Base-by-base conservation (phyloP, 768 basidiomycete genomes). In the Porpolomopsis calyptriformis region DNA sequence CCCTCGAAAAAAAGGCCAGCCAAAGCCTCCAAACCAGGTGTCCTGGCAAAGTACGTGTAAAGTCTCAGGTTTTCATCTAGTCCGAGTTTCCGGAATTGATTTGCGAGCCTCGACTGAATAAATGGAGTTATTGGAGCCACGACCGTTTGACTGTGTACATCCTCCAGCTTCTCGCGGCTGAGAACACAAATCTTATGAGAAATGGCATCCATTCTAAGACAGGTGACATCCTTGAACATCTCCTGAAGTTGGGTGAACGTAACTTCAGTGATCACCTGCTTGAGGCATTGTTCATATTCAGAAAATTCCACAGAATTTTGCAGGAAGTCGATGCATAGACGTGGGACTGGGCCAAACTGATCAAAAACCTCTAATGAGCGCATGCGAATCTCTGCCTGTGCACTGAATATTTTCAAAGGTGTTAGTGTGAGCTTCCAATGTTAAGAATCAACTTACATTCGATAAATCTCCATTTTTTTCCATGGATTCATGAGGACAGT, bases 1-100 rank as follows among this genome's bases (percentile, higher is more conserved):
- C 50, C 52, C 48, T 55, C 54, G 38, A 51, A 53, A 24, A 49
- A 49, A 14, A 53, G 36, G 47, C 48, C 50, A 35, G 54, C 52
- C 20, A 34, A 18, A 23, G 34, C 48, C 53, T 50, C 52, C 40
- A 40, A 49, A 3, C 31, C 49, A 46, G 39, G 49, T 18, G 43
- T 43, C 26, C 40, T 51, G 8, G 42, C 24, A 29, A 53, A 48
- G n/a, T 38, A 22, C 7, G 54, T 54, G 53, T 50, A 56, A 31
- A 54, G 12, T 23, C 55, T 50, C 3, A 53, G 45, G 40, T 45
- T 47, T 35, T 53, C 50, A 14, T n/a, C 29, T 46, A 24, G 47
- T 49, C 52, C 45, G 20, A 51, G 45, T 9, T 27, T 51, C 27
- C 53, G 53, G 42, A 56, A 44, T 37, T 41, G 53, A 40, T 33